These are phyloP conservation scores for Chytridium lagenaria DNA, from an alignment of 371 early-diverging fungal genomes.

Conservation along the genomic window DNA sequence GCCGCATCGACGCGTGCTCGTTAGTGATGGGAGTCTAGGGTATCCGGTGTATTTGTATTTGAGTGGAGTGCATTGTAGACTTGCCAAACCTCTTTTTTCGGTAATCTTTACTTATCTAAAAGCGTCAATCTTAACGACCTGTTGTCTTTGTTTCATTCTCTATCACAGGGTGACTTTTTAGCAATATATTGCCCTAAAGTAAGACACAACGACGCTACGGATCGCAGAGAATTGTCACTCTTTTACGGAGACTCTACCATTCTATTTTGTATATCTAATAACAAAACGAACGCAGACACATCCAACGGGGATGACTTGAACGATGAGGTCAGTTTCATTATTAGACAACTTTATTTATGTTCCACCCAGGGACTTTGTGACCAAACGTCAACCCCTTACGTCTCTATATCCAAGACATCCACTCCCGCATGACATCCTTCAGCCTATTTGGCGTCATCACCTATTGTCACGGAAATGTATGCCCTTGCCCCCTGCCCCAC, in stretches of 20 bases:
- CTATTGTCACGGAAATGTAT: constrained; percentile 13
- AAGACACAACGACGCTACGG: not conserved
- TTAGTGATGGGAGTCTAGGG: not conserved
- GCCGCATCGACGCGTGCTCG: not conserved
- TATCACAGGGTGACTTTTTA: not conserved
- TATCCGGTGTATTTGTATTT: not conserved
- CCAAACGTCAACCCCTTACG: not conserved
- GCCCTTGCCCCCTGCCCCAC: too few relatives aligned
- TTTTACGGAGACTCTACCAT: not conserved
- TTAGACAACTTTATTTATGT: not conserved
- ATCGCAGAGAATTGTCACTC: not conserved
- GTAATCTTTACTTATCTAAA: too few relatives aligned
- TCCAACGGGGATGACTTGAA: not conserved
- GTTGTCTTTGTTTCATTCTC: not conserved
- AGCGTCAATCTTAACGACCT: too few relatives aligned
- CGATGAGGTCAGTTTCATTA: not conserved
- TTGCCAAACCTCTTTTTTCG: not conserved
- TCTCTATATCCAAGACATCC: not conserved
- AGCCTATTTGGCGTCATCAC: not conserved
- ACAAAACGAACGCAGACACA: not conserved
- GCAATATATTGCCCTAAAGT: not conserved
- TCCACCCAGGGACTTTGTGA: not conserved
- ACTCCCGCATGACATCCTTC: not conserved
- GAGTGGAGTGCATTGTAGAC: not conserved
- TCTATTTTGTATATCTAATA: not conserved